Percentiles rank a stretch among this genome's conserved stretches.
Conservation (phyloP, 352 stramenopile genomes). For the Blastocystis sp. region DNA sequence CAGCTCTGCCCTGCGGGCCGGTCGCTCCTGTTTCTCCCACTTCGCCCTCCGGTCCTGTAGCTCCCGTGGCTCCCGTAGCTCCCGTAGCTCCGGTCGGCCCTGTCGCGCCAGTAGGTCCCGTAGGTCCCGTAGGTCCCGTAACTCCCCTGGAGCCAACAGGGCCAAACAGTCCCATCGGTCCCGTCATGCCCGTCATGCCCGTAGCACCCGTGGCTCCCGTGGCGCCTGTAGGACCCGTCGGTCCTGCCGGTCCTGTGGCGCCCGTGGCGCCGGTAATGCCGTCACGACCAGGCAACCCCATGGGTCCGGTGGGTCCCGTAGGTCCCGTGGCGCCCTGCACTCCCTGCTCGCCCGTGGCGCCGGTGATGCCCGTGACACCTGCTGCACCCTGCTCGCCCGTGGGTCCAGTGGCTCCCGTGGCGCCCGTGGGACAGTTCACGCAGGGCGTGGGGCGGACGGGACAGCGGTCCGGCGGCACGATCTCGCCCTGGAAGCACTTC, state of each 20-base stretch:
- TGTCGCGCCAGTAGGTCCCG: too few relatives aligned
- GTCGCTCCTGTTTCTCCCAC: constrained; percentile 1
- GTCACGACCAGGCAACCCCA: neutral
- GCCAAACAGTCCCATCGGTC: neutral
- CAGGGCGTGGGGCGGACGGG: constrained; percentile 22
- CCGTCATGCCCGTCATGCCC: neutral
- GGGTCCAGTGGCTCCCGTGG: neutral
- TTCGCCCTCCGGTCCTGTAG: neutral
- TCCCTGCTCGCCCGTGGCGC: neutral
- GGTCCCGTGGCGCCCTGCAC: neutral
- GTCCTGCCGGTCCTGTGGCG: too few relatives aligned
- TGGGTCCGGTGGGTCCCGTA: constrained; percentile 10
- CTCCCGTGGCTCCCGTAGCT: too few relatives aligned
- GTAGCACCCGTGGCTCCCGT: too few relatives aligned
- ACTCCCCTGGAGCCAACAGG: neutral
- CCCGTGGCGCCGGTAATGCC: neutral
- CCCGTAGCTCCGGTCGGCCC: too few relatives aligned
- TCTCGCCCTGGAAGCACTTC: constrained; percentile 18
- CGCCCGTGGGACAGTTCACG: constrained; percentile 20
- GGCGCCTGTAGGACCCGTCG: too few relatives aligned
- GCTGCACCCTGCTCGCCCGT: neutral
- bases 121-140: neutral
- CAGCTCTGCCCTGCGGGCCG: neutral
- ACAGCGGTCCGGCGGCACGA: constrained; percentile 5
- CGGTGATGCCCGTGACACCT: neutral